Evolutionary conservation across 2,329 filamentous ascomycete genomes (phyloP).

Genomic region (Penicillium sclerotiorum): DNA sequence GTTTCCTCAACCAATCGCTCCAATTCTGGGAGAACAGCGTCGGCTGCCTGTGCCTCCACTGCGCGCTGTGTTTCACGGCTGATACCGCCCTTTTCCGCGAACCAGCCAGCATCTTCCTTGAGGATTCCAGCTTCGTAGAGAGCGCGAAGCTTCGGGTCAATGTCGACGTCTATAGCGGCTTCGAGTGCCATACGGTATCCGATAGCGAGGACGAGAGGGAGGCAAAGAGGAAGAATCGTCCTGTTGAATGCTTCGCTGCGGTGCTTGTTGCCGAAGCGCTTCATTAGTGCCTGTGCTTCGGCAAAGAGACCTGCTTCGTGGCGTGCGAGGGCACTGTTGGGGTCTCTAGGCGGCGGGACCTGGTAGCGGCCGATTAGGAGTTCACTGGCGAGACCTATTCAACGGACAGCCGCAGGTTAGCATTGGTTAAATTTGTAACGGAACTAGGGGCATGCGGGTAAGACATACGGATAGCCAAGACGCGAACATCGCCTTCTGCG

Average conservation of each 20-base stretch:
- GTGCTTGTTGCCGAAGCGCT: conserved; percentile 1
- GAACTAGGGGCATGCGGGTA: neutral
- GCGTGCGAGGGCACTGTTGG: conserved; percentile 17
- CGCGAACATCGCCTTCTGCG: conserved; percentile 22
- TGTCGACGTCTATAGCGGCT: neutral
- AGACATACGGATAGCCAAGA: conserved; percentile 24
- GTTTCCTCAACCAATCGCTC: conserved; percentile 4
- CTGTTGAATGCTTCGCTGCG: conserved; percentile 4
- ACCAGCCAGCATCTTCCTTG: conserved; percentile 12
- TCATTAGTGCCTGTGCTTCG: conserved; percentile 10
- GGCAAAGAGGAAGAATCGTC: neutral
- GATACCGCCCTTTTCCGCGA: conserved; percentile 8
- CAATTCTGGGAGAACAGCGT: conserved; percentile 16
- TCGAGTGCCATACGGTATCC: conserved; percentile 7
- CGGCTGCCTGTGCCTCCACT: conserved; percentile 15
- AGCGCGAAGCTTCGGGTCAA: conserved; percentile 1
- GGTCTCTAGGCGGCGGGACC: conserved; percentile 17
- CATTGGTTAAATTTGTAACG: neutral
- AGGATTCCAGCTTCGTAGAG: conserved; percentile 4
- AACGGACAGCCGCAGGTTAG: neutral
- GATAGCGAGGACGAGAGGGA: neutral
- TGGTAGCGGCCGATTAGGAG: conserved; percentile 27
- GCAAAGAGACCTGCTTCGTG: conserved; percentile 22
- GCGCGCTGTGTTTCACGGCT: conserved; percentile 6
- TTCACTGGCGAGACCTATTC: conserved; percentile 27